phyloP scores from a whole-genome alignment of 2,329 filamentous ascomycete species.

The Penicillium aurantiogriseum region DNA sequence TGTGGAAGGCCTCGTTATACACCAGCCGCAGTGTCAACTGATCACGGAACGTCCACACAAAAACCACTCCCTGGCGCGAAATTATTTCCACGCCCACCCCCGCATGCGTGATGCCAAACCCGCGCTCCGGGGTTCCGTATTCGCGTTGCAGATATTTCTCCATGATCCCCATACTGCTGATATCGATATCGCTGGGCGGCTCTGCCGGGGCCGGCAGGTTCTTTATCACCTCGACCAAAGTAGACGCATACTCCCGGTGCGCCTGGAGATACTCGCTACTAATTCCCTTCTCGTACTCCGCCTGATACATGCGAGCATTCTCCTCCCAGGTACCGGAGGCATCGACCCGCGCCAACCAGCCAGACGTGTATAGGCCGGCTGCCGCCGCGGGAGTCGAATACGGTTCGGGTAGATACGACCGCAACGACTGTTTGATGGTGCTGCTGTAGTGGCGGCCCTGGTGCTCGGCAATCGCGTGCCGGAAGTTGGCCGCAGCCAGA shows the following conservation, averaged over 20 bases:
- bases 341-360: conserved; percentile 15
- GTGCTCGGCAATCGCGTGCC: conserved; percentile 17
- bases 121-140: conserved; percentile 22
- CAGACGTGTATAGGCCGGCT: conserved; percentile 11
- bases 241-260: conserved; percentile 30
- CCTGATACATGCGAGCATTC: conserved; percentile 18
- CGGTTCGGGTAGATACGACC: conserved; percentile 28
- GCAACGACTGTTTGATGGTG: conserved; percentile 30
- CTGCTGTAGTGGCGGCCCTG: conserved; percentile 29
- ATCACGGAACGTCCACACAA: conserved; percentile 36
- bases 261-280: conserved; percentile 23
- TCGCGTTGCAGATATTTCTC: conserved; percentile 20
- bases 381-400: conserved; percentile 27
- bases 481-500: conserved; percentile 31
- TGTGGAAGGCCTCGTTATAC: conserved; percentile 37
- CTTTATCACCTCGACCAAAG: conserved; percentile 21
- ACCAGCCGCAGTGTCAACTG: conserved; percentile 32
- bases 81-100: conserved; percentile 35
- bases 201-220: conserved; percentile 19
- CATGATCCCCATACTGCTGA: conserved; percentile 18
- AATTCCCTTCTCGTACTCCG: conserved; percentile 22
- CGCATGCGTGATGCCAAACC: conserved; percentile 25
- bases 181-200: conserved; percentile 32
- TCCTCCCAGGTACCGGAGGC: conserved; percentile 14
- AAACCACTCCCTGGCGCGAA: conserved; percentile 27